Percentiles rank a stretch among this genome's conserved stretches.
Evolutionary conservation across 2,329 filamentous ascomycete genomes (phyloP).

Genomic region (Pseudocercospora macadamiae): DNA sequence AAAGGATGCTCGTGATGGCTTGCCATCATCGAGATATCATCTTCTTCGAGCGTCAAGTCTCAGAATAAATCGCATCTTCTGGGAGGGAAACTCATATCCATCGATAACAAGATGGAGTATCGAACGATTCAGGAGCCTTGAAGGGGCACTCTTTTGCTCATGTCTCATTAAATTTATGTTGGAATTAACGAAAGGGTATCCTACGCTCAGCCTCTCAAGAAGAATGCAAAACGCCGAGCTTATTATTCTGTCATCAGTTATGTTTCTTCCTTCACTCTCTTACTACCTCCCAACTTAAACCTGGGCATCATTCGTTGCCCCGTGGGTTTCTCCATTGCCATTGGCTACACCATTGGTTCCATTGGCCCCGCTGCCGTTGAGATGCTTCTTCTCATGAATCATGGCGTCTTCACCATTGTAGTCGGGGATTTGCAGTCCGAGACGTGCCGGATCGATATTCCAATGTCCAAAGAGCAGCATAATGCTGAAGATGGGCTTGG

Average conservation of each 20-base stretch:
- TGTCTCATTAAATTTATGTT: too few species aligned
- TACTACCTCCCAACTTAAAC: background rate
- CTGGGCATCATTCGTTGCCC: background rate
- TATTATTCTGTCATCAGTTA: background rate
- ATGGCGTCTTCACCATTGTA: constrained; percentile 17
- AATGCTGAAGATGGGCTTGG: constrained; percentile 63
- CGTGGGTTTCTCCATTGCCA: background rate
- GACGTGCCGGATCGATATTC: constrained; percentile 57
- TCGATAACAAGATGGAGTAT: too few species aligned
- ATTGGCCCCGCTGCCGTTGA: background rate
- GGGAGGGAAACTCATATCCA: too few species aligned
- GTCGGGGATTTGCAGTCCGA: constrained; percentile 54
- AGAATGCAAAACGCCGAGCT: too few species aligned
- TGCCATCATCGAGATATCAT: too few species aligned
- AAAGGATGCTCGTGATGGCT: too few species aligned
- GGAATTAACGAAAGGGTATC: too few species aligned
- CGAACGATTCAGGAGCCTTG: too few species aligned
- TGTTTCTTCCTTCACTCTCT: background rate
- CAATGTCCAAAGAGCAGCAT: constrained; percentile 62
- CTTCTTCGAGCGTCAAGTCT: too few species aligned
- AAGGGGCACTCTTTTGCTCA: too few species aligned
- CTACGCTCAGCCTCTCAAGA: too few species aligned
- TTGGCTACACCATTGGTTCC: background rate
- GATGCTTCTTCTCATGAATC: background rate
- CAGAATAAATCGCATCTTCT: too few species aligned